Percentiles rank a stretch among this genome's conserved stretches.
Evolutionary conservation across 140 eudicot species (phyloP).

Genomic region (Eryngium alpinum): DNA sequence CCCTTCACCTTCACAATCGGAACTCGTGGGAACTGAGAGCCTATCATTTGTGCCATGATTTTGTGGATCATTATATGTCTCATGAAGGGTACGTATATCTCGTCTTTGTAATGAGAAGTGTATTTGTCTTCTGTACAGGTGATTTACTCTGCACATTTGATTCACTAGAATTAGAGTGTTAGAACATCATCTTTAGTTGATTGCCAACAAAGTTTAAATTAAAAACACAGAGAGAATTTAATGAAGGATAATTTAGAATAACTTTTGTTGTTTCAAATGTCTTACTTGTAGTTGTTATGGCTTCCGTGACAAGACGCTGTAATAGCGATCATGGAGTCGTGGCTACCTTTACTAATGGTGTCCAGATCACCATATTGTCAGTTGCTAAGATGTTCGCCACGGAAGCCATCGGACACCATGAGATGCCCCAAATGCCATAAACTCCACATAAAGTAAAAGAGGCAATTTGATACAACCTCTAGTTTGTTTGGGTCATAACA

Average conservation of each 20-base stretch:
- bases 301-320: too few relatives aligned
- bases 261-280: background rate
- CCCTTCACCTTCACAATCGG: conserved; percentile 99
- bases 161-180: background rate
- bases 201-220: background rate
- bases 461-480: too few relatives aligned
- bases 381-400: too few relatives aligned
- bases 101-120: too few relatives aligned
- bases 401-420: too few relatives aligned
- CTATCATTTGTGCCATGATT: conserved; percentile 84
- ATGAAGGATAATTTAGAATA: background rate
- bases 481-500: too few relatives aligned
- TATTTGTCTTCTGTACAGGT: background rate
- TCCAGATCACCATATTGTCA: too few relatives aligned
- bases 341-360: too few relatives aligned
- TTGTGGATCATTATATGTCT: conserved; percentile 88
- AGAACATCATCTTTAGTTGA: background rate
- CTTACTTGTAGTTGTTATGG: background rate
- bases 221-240: too few relatives aligned
- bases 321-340: too few relatives aligned
- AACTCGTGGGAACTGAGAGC: conserved; percentile 98
- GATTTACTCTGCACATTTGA: background rate
- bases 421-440: too few relatives aligned
- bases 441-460: too few relatives aligned
- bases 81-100: conserved; percentile 61